Evolutionary conservation across 2,329 filamentous ascomycete genomes (phyloP).

Genomic region (Teratosphaeria zuluensis): DNA sequence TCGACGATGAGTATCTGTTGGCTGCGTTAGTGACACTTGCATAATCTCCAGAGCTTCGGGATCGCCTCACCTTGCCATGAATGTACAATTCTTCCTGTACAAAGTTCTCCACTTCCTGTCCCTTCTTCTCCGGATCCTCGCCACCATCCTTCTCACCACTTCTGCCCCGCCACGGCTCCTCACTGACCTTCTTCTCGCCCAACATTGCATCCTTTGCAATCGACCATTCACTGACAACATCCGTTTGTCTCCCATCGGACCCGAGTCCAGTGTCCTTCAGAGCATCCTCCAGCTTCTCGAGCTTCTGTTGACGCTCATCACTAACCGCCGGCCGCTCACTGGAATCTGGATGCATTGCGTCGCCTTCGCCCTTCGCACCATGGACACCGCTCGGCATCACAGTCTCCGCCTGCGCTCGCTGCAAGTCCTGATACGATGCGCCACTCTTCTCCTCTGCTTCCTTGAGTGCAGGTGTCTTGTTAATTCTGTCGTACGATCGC

Average conservation of each 20-base stretch:
- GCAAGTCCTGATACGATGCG: slow-evolving; percentile 74
- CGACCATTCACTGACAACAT: slow-evolving; percentile 39
- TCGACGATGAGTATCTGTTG: slow-evolving; percentile 63
- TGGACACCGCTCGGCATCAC: slow-evolving; percentile 71
- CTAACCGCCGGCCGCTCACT: slow-evolving; percentile 2
- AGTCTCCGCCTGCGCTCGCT: slow-evolving; percentile 79
- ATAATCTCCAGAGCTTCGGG: background rate
- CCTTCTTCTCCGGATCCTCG: slow-evolving; percentile 39
- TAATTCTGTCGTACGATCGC: slow-evolving; percentile 83
- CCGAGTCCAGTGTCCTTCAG: slow-evolving; percentile 22
- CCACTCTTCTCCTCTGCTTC: slow-evolving; percentile 72
- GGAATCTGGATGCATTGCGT: slow-evolving; percentile 5
- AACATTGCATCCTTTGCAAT: slow-evolving; percentile 79
- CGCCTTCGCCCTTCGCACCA: slow-evolving; percentile 39
- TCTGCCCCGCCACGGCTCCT: slow-evolving; percentile 65
- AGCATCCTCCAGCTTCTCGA: slow-evolving; percentile 6
- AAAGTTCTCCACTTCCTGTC: slow-evolving; percentile 76
- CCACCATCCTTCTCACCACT: slow-evolving; percentile 9
- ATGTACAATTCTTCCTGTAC: slow-evolving; percentile 95
- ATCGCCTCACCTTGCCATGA: slow-evolving; percentile 62
- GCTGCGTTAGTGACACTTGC: background rate
- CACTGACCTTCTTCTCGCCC: slow-evolving; percentile 50
- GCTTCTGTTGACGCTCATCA: slow-evolving; percentile 1
- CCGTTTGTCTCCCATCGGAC: slow-evolving; percentile 17
- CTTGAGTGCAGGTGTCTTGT: slow-evolving; percentile 64